These are phyloP conservation scores for Chaetomium sp. DNA, from an alignment of 2,329 filamentous ascomycete genomes.

Conservation along the genomic window DNA sequence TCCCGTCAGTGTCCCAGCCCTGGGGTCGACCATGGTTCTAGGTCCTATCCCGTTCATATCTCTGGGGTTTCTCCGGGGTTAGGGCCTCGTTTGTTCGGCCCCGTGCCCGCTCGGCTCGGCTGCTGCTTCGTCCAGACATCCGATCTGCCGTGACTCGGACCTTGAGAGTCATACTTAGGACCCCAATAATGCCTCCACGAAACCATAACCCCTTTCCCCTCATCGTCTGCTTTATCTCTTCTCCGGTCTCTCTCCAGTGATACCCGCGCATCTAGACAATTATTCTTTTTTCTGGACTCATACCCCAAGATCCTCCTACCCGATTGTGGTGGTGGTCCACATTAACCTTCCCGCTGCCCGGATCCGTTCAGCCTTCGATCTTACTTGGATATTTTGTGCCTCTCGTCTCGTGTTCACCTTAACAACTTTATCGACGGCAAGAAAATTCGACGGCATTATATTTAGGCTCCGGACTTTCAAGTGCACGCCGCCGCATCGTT, in stretches of 20 bases:
- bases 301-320: constrained; percentile 8
- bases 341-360: constrained; percentile 4
- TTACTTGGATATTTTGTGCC: constrained; percentile 20
- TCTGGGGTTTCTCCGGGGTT: constrained; percentile 1
- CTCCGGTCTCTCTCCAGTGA: constrained; percentile 23
- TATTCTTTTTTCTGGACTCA: not conserved
- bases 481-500: not conserved
- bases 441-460: not conserved
- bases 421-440: not conserved
- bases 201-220: not conserved
- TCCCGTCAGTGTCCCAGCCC: constrained; percentile 14
- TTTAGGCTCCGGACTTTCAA: not conserved
- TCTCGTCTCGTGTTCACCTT: constrained; percentile 5
- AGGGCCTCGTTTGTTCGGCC: constrained; percentile 19
- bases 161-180: constrained; percentile 27
- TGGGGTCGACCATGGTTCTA: constrained; percentile 11
- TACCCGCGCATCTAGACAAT: constrained; percentile 16
- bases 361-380: constrained; percentile 14
- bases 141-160: constrained; percentile 26
- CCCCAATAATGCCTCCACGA: not conserved
- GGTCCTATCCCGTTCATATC: not conserved
- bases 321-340: constrained; percentile 17
- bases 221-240: constrained; percentile 8
- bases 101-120: constrained; percentile 28
- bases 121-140: constrained; percentile 18